Evolutionary conservation across 768 basidiomycete species (phyloP), one percentile per base, ranked within the genome.

Genomic region (Cubamyces lactineus): DNA sequence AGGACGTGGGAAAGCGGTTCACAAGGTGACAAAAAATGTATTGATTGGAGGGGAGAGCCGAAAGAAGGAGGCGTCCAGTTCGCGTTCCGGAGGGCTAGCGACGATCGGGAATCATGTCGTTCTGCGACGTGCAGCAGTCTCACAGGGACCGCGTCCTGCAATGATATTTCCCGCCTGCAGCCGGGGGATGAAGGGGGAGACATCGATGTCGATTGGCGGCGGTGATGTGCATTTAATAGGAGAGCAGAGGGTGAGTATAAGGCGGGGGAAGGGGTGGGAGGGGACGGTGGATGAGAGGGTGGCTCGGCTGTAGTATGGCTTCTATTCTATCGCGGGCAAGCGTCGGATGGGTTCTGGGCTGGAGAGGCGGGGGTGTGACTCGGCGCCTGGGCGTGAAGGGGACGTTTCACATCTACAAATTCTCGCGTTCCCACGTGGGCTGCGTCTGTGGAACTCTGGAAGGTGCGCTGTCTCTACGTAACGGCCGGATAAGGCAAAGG

Each of bases 41-140:
- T 64, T 62, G 67, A 65, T 61, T 41, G 45, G 57, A 28, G 57
- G 57, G 28, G 45, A 46, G 51, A 65, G 57, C 64, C 63, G 63
- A 64, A 52, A 60, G 63, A 64, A 64, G 63, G 59, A 59, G 50
- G 53, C 62, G 56, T 64, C 63, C 58, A 58, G 66, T 50, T 62
- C 53, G 59, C 58, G 66, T 64, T 64, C 62, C 60, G 58, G 60
- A 45, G 57, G 52, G 42, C 56, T 65, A 65, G 64, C 64, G 64
- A 65, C 64, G 64, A 65, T 65, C 64, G 64, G 60, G 64, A 65
- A 65, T 65, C 64, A 65, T 61, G 60, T 65, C 60, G 59, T 55
- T 58, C 60, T 65, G 63, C 55, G 59, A 57, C 63, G 52, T 58
- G 59, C 54, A 49, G 53, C 62, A 54, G 62, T 59, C 57, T 59